Conservation (phyloP, 176 grass and related monocot species). For the Rhipidocladum racemiflorum region DNA sequence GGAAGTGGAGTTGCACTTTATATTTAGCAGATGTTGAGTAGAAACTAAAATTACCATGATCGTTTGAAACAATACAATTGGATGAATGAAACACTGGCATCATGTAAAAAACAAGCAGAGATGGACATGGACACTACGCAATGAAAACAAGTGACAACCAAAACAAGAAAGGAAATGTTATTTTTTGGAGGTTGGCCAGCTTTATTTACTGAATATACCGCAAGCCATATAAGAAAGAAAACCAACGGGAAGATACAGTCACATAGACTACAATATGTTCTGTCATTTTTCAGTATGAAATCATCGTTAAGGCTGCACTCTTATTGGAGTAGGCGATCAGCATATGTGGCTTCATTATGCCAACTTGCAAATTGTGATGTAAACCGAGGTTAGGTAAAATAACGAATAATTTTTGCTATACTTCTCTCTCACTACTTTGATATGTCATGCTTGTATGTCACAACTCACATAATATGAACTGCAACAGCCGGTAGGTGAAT, state of each 20-base stretch:
- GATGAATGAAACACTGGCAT: background rate
- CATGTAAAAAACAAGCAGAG: background rate
- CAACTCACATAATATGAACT: background rate
- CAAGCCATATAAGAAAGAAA: background rate
- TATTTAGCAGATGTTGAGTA: background rate
- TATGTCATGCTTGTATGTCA: background rate
- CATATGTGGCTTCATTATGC: background rate
- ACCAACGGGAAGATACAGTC: background rate
- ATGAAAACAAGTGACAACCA: background rate
- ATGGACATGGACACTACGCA: background rate
- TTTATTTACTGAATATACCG: background rate
- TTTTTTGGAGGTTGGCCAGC: background rate
- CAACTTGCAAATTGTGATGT: background rate
- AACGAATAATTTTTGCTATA: background rate
- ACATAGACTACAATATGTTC: background rate
- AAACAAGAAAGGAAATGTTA: background rate
- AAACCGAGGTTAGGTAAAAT: background rate
- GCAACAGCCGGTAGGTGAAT: background rate
- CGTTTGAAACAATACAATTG: background rate
- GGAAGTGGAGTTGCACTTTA: background rate
- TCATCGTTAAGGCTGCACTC: background rate
- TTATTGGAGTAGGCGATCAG: background rate
- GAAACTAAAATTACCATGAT: background rate
- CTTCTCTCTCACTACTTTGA: background rate
- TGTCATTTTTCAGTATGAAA: background rate